Conservation (phyloP, 768 basidiomycete species). For the Mycena leptocephala region DNA sequence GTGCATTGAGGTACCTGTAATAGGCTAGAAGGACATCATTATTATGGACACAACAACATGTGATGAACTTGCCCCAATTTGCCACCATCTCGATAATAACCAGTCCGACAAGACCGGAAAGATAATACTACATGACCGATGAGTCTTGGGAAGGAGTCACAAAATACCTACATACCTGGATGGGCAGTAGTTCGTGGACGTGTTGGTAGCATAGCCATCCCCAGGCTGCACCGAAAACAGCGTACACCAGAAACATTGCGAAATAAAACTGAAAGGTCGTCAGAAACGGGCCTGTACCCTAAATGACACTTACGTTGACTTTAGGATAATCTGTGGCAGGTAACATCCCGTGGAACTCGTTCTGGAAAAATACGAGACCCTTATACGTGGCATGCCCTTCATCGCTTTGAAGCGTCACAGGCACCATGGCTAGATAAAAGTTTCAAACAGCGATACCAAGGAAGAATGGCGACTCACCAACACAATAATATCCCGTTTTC, state of each 20-base stretch:
- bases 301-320: conserved; percentile 79
- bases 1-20: conserved; percentile 95
- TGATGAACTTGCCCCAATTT: conserved; percentile 77
- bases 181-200: conserved; percentile 87
- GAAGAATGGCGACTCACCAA: conserved; percentile 73
- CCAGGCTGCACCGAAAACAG: conserved; percentile 80
- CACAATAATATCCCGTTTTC: conserved; percentile 96
- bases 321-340: conserved; percentile 97
- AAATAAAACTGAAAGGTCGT: conserved; percentile 83
- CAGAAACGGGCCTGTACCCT: neutral
- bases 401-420: conserved; percentile 85
- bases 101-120: conserved; percentile 90
- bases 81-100: conserved; percentile 96
- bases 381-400: conserved; percentile 84
- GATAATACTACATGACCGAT: conserved; percentile 77
- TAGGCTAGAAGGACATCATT: conserved; percentile 70
- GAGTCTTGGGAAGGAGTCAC: neutral
- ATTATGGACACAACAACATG: neutral
- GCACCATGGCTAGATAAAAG: conserved; percentile 78
- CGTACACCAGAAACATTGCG: conserved; percentile 86
- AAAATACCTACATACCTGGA: conserved; percentile 72
- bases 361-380: conserved; percentile 88
- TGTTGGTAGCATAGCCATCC: conserved; percentile 88
- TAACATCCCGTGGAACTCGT: conserved; percentile 90
- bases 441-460: neutral